Evolutionary conservation across 2,329 filamentous ascomycete genomes (phyloP).

Genomic region (Stagonosporopsis vannaccii): DNA sequence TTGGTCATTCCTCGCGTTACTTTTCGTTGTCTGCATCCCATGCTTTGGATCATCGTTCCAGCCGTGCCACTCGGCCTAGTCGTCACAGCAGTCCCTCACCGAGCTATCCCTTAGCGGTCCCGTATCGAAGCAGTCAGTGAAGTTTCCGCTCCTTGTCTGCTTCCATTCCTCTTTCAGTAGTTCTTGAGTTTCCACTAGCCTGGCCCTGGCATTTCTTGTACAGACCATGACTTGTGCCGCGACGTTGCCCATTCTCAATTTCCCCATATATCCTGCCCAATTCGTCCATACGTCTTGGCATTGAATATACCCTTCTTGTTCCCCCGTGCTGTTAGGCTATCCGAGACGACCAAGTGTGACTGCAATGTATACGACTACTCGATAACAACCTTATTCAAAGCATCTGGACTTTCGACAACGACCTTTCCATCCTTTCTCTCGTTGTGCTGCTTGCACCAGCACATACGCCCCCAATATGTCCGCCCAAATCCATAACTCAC

Average conservation of each 20-base stretch:
- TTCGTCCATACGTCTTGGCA: constrained; percentile 49
- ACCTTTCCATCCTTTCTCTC: constrained; percentile 4
- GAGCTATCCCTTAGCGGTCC: constrained; percentile 44
- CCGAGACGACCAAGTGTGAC: constrained; percentile 27
- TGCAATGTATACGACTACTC: constrained; percentile 28
- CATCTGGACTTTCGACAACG: constrained; percentile 17
- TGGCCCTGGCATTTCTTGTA: constrained; percentile 39
- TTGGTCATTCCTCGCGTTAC: constrained; percentile 43
- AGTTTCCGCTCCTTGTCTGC: constrained; percentile 45
- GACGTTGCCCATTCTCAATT: constrained; percentile 37
- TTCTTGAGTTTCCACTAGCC: constrained; percentile 38
- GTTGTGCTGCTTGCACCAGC: constrained; percentile 25
- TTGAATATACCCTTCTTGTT: constrained; percentile 47
- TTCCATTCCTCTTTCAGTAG: constrained; percentile 41
- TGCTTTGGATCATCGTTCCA: constrained; percentile 48
- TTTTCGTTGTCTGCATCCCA: constrained; percentile 46
- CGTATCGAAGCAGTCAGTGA: constrained; percentile 37
- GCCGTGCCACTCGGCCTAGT: constrained; percentile 48
- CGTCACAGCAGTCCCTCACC: constrained; percentile 47
- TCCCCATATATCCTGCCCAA: constrained; percentile 44
- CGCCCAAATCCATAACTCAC: constrained; percentile 36
- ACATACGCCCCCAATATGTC: constrained; percentile 35
- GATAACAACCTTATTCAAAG: constrained; percentile 17
- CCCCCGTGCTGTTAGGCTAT: constrained; percentile 27
- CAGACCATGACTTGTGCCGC: constrained; percentile 43